phyloP scores from a whole-genome alignment of 257 asterid species.

The Nicotiana sylvestris region DNA sequence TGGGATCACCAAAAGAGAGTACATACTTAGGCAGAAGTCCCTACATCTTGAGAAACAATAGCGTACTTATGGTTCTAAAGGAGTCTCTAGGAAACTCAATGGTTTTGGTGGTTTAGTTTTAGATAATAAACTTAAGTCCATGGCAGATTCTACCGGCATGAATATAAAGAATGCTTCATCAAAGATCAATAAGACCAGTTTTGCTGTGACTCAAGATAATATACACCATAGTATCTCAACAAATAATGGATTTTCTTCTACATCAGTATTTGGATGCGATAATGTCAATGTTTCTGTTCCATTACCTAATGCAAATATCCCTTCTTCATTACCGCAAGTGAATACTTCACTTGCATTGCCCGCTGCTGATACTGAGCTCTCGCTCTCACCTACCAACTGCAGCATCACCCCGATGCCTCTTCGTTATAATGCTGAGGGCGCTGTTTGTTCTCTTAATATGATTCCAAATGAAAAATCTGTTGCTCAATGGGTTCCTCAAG shows the following conservation, averaged over 20 bases:
- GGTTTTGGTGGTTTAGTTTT: slow-evolving; percentile 59
- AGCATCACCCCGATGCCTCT: slow-evolving; percentile 38
- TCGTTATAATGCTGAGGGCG: slow-evolving; percentile 35
- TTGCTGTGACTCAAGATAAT: slow-evolving; percentile 39
- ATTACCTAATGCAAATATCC: slow-evolving; percentile 35
- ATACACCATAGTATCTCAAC: slow-evolving; percentile 36
- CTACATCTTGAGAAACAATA: slow-evolving; percentile 69
- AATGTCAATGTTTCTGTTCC: slow-evolving; percentile 26
- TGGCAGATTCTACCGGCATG: slow-evolving; percentile 52
- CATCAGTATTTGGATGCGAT: slow-evolving; percentile 45
- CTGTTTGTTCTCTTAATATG: slow-evolving; percentile 28
- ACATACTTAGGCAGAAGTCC: slow-evolving; percentile 66
- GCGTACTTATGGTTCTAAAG: slow-evolving; percentile 62
- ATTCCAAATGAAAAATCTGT: slow-evolving; percentile 36
- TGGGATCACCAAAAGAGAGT: slow-evolving; percentile 71
- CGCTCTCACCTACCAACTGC: slow-evolving; percentile 67
- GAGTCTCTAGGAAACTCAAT: slow-evolving; percentile 52
- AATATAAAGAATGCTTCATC: slow-evolving; percentile 42
- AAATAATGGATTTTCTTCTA: slow-evolving; percentile 37
- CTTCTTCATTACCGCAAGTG: slow-evolving; percentile 27
- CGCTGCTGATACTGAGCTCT: slow-evolving; percentile 77
- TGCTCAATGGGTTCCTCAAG: slow-evolving; percentile 45
- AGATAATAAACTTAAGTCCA: slow-evolving; percentile 73
- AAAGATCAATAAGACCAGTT: slow-evolving; percentile 39
- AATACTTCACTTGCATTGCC: slow-evolving; percentile 37